phyloP scores from a whole-genome alignment of 768 basidiomycete species.

The Lactarius quietus region DNA sequence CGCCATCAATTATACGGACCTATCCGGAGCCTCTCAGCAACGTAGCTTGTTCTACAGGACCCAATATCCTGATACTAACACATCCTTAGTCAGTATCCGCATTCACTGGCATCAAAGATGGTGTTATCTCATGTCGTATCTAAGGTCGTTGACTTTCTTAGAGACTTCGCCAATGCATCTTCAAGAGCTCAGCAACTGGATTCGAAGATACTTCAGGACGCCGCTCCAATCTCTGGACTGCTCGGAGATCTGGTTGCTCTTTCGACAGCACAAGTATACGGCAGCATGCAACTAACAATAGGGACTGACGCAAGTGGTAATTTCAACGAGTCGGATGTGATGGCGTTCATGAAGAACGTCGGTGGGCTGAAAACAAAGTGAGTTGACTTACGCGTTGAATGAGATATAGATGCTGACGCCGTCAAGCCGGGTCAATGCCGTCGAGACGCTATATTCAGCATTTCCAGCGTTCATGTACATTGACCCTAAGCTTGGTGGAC shows the following conservation, averaged over 20 bases:
- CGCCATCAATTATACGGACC: not conserved
- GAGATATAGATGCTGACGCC: not conserved
- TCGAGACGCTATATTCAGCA: conserved; percentile 51
- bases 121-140: not conserved
- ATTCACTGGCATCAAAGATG: not conserved
- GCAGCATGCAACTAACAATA: not conserved
- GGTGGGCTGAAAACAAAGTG: conserved; percentile 36
- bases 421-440: conserved; percentile 40
- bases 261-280: not conserved
- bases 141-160: not conserved
- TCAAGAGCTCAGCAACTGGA: not conserved
- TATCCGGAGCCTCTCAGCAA: not conserved
- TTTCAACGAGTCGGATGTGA: conserved; percentile 48
- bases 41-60: not conserved
- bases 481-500: conserved; percentile 46
- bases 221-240: not conserved
- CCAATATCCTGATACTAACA: not conserved
- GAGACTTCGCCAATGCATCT: not conserved
- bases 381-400: not conserved
- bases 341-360: conserved; percentile 47
- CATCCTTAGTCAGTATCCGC: not conserved
- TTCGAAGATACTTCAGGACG: not conserved
- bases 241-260: not conserved
- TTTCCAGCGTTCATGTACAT: conserved; percentile 53
- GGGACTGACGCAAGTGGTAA: conserved; percentile 38